phyloP scores from a whole-genome alignment of 1,284 basidiomycete genomes.

The Tilletia caries region DNA sequence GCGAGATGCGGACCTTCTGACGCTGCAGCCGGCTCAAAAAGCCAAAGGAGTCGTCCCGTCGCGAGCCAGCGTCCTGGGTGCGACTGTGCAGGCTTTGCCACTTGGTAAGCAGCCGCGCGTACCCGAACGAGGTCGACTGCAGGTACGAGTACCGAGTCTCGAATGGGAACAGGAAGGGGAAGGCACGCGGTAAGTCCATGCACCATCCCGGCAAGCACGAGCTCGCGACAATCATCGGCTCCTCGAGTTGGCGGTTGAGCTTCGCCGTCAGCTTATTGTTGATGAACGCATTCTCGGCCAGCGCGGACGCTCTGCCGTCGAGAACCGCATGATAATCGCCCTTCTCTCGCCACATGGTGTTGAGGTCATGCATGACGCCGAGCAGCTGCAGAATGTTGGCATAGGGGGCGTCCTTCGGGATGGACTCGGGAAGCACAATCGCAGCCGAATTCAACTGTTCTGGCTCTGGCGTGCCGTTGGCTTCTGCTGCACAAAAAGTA shows the following conservation, averaged over 20 bases:
- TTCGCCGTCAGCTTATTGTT: conserved; percentile 99
- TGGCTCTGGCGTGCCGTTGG: conserved; percentile 36
- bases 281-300: conserved; percentile 73
- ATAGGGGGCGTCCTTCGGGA: conserved; percentile 79
- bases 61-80: conserved; percentile 53
- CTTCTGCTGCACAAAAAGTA: background rate
- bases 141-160: conserved; percentile 93
- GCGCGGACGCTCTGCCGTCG: background rate
- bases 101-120: conserved; percentile 87
- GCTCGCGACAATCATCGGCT: conserved; percentile 97
- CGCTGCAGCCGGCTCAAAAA: conserved; percentile 87
- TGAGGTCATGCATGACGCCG: conserved; percentile 76
- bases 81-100: conserved; percentile 68
- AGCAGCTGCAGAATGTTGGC: conserved; percentile 87
- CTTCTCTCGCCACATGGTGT: conserved; percentile 62
- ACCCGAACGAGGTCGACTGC: conserved; percentile 95
- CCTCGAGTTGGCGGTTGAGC: conserved; percentile 92
- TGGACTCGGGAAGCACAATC: conserved; percentile 62
- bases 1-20: conserved; percentile 93
- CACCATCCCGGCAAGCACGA: conserved; percentile 96
- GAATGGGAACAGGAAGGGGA: conserved; percentile 98
- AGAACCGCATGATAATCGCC: background rate
- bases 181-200: conserved; percentile 83
- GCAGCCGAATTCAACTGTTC: conserved; percentile 20
- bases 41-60: conserved; percentile 79